Evolutionary conservation across 257 asterid species (phyloP).

Genomic region (Marsdenia floribunda): DNA sequence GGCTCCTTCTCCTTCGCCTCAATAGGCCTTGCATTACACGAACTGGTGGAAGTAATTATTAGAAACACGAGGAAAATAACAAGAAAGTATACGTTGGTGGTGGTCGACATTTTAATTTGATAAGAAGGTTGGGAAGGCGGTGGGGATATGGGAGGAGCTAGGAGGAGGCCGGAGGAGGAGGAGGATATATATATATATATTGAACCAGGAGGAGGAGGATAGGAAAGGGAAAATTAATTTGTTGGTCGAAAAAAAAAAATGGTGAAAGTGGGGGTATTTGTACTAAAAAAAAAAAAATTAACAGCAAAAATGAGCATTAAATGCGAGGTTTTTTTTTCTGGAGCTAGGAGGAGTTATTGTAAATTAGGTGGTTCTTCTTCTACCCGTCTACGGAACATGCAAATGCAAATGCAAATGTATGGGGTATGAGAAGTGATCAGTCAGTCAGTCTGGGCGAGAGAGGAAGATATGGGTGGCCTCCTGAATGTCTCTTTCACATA

Average conservation of each 20-base stretch:
- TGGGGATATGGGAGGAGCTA: too few relatives aligned
- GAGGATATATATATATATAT: too few relatives aligned
- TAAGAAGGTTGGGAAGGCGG: too few relatives aligned
- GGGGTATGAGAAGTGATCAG: slow-evolving; percentile 35
- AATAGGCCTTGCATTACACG: slow-evolving; percentile 46
- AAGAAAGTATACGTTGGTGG: slow-evolving; percentile 9
- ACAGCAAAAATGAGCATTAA: slow-evolving; percentile 30
- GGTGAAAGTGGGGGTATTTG: slow-evolving; percentile 11
- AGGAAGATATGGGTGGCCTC: slow-evolving; percentile 50
- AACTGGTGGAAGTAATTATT: slow-evolving; percentile 23
- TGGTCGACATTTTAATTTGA: slow-evolving; percentile 35
- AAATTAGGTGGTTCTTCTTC: background rate
- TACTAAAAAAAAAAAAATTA: slow-evolving; percentile 10
- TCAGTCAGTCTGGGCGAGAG: slow-evolving; percentile 5
- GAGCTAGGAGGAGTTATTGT: slow-evolving; percentile 5
- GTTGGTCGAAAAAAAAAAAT: background rate
- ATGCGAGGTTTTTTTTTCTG: slow-evolving; percentile 39
- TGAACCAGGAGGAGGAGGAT: background rate
- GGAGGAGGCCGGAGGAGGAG: background rate
- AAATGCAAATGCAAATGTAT: slow-evolving; percentile 63
- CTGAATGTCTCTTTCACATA: slow-evolving; percentile 41
- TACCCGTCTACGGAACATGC: slow-evolving; percentile 44
- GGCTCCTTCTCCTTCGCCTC: slow-evolving; percentile 17
- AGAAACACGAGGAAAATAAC: slow-evolving; percentile 31
- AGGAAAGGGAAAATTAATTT: background rate